Evolutionary conservation across 495 filamentous ascomycete genomes (phyloP).

Genomic region (Penicillium fimorum): DNA sequence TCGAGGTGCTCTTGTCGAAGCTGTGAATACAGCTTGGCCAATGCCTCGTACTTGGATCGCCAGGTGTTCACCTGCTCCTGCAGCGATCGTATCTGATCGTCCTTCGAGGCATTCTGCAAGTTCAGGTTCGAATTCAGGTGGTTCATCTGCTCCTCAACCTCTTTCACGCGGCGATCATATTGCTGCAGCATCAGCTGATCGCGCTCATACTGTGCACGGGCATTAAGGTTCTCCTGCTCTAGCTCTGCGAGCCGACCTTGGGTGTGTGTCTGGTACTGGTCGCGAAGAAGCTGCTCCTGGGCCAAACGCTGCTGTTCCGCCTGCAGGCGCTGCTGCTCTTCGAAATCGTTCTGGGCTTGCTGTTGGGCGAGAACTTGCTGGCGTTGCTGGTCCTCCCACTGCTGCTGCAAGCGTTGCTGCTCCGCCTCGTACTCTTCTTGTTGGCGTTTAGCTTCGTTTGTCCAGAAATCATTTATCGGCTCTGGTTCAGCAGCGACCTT

Average conservation of each 20-base stretch:
- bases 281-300: conserved; percentile 81
- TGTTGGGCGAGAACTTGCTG: conserved; percentile 77
- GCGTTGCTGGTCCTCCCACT: conserved; percentile 71
- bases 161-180: conserved; percentile 91
- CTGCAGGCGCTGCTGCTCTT: conserved; percentile 87
- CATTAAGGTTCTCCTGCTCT: conserved; percentile 91
- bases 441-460: conserved; percentile 82
- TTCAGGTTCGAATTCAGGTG: conserved; percentile 80
- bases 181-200: conserved; percentile 96
- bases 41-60: conserved; percentile 92
- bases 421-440: conserved; percentile 94
- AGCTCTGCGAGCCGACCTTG: conserved; percentile 91
- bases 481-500: conserved; percentile 75
- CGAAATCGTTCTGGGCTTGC: conserved; percentile 87
- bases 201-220: conserved; percentile 91
- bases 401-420: conserved; percentile 80
- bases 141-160: conserved; percentile 80
- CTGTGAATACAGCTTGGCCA: conserved; percentile 96
- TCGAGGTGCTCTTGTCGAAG: conserved; percentile 94
- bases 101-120: conserved; percentile 82
- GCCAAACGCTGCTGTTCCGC: conserved; percentile 86
- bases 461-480: conserved; percentile 97
- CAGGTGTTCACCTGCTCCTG: conserved; percentile 97
- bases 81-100: conserved; percentile 87
- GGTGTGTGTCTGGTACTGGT: conserved; percentile 87